Base-by-base conservation (phyloP, 2,329 filamentous ascomycete genomes). In the Trichoderma gracile region DNA sequence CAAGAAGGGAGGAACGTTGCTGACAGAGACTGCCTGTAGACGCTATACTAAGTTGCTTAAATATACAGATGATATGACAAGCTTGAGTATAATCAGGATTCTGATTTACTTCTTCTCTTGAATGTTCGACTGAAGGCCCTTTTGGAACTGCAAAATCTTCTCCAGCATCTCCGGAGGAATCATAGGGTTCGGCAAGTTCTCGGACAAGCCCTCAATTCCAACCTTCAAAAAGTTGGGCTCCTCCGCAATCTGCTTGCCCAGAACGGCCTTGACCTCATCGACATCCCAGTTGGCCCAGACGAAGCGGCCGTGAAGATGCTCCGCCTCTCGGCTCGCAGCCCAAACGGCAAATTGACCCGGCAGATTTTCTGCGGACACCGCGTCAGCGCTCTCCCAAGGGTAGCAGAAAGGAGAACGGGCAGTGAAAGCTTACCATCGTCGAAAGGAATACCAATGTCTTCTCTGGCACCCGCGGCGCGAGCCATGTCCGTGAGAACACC, bases 221-320 rank as follows among this genome's bases (percentile, higher is more conserved):
- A 66, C 56, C 46, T 54, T 66, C 8, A 67, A 25, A 30, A 57
- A 66, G 25, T 62, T 57, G 8, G 66, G 33, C 17, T 66, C 65
- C 8, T 62, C 33, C 2, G 64, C 52, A 61, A 68, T 67, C 25
- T 54, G 60, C 61, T 67, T 38, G n/a, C 65, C 25, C n/a, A 67
- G 33, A 15, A 56, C 64, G 1, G 52, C 30, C 30, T 63, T 54
- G 17, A 70, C 43, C 49, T 69, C 68, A 21, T 68, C 71, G 1
- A 79, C 72, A 67, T 81, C 79, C 78, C 79, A 81, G n/a, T 73
- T 73, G 7, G 74, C 71, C 72, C 74, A 78, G 3, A 78, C 70
- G 42, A 77, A 77, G 30, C 76, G 77, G 5, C 76, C 75, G 50
- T 76, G 77, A 25, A 81, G 66, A 58, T 79, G 79, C 8, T 62